Base-by-base conservation (phyloP, 2,329 filamentous ascomycete species). In the Colletotrichum tamarilloi region DNA sequence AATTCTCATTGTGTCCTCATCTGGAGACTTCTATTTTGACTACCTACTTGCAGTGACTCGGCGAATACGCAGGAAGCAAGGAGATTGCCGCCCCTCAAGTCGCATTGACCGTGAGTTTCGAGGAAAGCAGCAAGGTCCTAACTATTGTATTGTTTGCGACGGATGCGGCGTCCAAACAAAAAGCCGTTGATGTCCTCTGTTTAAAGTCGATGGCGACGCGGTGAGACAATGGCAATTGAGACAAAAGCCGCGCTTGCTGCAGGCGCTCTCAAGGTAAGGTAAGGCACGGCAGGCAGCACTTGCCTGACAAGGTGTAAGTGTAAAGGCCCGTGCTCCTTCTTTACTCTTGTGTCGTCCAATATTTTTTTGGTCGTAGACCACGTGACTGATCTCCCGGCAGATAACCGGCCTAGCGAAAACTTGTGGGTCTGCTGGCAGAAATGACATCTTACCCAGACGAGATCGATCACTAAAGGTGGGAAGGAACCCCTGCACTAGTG, bases 401-500 rank as follows among this genome's bases (percentile, higher is more conserved):
- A 60, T 73, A 30, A 28, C 64, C 60, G 49, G 67, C 35, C 28
- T 68, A 64, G 67, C 66, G 59, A 63, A 32, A 14, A 73, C 16
- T 38, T 71, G 30, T 73, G 71, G 67, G 62, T 26, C 60, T 22
- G n/a, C 35, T 46, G 26, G 56, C 67, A 71, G 62, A 71, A n/a
- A 73, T 71, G 67, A 70, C 71, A 71, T 73, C 57, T 53, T 69
- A 62, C 49, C 60, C 35, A 71, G 67, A 55, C 71, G 49, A 62
- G 60, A 73, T 62, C 49, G 56, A 64, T 56, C 67, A 70, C 35
- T 69, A 52, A 69, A 24, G 67, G 67, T 62, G 62, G 67, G 71
- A 73, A 56, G 26, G 26, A 70, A 73, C 71, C 71, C 71, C 71
- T 73, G 71, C 71, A 73, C 71, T 73, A 73, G 71, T 58, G 71